These are phyloP conservation scores for Plasmodium gallinaceum DNA, from an alignment of 169 alveolate species.

Conservation along the genomic window DNA sequence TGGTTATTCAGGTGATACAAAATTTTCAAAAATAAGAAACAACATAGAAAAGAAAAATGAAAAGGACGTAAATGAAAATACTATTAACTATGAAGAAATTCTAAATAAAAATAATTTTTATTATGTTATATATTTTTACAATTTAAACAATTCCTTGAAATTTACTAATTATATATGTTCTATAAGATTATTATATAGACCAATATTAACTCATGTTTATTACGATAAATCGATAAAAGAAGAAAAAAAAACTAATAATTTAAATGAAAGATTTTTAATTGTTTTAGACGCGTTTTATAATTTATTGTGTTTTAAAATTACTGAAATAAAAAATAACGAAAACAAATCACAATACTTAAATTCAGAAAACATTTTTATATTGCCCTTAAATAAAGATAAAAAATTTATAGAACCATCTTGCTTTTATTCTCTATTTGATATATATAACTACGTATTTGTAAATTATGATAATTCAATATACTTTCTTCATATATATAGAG, in stretches of 20 bases:
- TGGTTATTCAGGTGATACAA: neutral
- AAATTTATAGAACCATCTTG: constrained; percentile 32
- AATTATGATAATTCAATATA: constrained; percentile 69
- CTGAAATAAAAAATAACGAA: constrained; percentile 15
- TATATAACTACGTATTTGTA: constrained; percentile 58
- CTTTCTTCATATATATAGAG: constrained; percentile 54
- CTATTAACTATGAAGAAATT: constrained; percentile 44
- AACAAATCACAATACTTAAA: constrained; percentile 15
- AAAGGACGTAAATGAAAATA: neutral
- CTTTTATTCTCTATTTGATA: constrained; percentile 62
- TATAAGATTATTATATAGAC: constrained; percentile 66
- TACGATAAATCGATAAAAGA: neutral
- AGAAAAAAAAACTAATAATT: neutral
- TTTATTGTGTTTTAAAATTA: constrained; percentile 65
- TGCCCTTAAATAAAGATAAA: constrained; percentile 66
- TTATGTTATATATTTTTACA: constrained; percentile 62
- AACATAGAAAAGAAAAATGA: constrained; percentile 11
- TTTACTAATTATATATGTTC: constrained; percentile 65
- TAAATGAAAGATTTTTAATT: constrained; percentile 30
- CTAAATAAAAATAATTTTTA: constrained; percentile 57
- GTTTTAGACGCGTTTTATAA: constrained; percentile 75
- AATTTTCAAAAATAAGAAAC: neutral
- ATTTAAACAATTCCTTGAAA: constrained; percentile 31
- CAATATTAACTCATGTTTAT: constrained; percentile 72
- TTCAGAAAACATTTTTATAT: constrained; percentile 37